Base-by-base conservation (phyloP, 2,329 filamentous ascomycete species). In the Paraphoma chrysanthemicola region DNA sequence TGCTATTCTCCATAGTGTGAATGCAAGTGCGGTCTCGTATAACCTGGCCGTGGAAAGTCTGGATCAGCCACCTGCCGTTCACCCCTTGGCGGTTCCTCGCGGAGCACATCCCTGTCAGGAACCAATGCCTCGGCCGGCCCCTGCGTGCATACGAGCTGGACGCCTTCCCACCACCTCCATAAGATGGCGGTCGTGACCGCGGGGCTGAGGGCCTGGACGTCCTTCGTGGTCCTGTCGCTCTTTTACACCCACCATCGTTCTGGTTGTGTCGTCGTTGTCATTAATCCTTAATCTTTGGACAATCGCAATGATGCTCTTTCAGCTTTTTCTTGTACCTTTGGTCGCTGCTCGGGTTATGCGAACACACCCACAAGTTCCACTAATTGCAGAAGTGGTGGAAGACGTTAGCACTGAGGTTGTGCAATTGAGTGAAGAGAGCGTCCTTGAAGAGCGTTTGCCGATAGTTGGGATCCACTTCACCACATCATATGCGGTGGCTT, bases 391-490 rank as follows among this genome's bases (percentile, higher is more conserved):
- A 3, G 30, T 42, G 31, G 33, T 29, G 11, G 11, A 50, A 28
- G 16, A 51, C n/a, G 43, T 30, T 46, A 18, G 16, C 41, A 29
- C n/a, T 16, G 14, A 41, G 33, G 33, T 28, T 29, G 18, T 33
- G 17, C 23, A 46, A 2, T 14, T 43, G 17, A 28, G 3, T 30
- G 14, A 14, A 31, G 41, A 56, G 48, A 61, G n/a, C 14, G 33
- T 36, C 33, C 2, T 14, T 10, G 33, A 14, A 36, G 46, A 59
- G 28, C 18, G 29, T 36, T 39, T 48, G 11, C 59, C 63, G 9
- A 63, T 51, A 28, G 59, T 72, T 44, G 69, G 69, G 10, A 53
- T 72, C 14, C 69, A 72, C 47, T 71, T 72, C 23, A 68, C 69
- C 11, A 67, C 62, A 2, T 68, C 66, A 38, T 65, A 70, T 51